phyloP scores from a whole-genome alignment of 257 asterid species.

The Euphrasia confusa region DNA sequence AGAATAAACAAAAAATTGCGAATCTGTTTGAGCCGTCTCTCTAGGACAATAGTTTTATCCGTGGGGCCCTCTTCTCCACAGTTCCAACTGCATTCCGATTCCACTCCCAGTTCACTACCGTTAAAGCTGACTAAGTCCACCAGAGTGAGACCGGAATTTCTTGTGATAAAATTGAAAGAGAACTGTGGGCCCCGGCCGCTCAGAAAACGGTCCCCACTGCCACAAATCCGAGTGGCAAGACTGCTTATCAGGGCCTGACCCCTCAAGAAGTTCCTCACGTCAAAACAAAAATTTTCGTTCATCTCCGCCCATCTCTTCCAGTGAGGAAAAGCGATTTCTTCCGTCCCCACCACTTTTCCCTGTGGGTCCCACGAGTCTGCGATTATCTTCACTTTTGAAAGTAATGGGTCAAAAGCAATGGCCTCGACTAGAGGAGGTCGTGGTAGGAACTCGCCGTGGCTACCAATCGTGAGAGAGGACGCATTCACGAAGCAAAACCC shows the following conservation, averaged over 20 bases:
- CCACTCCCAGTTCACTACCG: slow-evolving; percentile 25
- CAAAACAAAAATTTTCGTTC: slow-evolving; percentile 51
- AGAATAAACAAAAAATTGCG: slow-evolving; percentile 70
- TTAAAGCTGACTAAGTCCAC: slow-evolving; percentile 90
- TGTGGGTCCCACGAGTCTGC: slow-evolving; percentile 78
- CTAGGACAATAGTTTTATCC: slow-evolving; percentile 47
- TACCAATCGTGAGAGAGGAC: slow-evolving; percentile 58
- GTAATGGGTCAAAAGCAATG: slow-evolving; percentile 81
- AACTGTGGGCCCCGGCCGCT: slow-evolving; percentile 81
- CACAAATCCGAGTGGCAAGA: slow-evolving; percentile 87
- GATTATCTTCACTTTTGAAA: slow-evolving; percentile 66
- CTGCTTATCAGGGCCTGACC: slow-evolving; percentile 63
- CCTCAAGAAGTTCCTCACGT: slow-evolving; percentile 72
- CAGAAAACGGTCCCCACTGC: slow-evolving; percentile 80
- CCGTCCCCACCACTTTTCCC: slow-evolving; percentile 23
- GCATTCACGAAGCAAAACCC: slow-evolving; percentile 76
- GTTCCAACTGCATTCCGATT: slow-evolving; percentile 75
- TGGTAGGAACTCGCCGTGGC: slow-evolving; percentile 56
- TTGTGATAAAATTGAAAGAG: slow-evolving; percentile 69
- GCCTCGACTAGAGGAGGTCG: slow-evolving; percentile 92
- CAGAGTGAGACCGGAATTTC: slow-evolving; percentile 69
- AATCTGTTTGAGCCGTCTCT: slow-evolving; percentile 70
- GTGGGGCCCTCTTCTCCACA: slow-evolving; percentile 94
- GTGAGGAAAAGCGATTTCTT: slow-evolving; percentile 63
- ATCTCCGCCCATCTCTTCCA: slow-evolving; percentile 99